Evolutionary conservation across 2,329 filamentous ascomycete genomes (phyloP).

Genomic region (Aspergillus fijiensis): DNA sequence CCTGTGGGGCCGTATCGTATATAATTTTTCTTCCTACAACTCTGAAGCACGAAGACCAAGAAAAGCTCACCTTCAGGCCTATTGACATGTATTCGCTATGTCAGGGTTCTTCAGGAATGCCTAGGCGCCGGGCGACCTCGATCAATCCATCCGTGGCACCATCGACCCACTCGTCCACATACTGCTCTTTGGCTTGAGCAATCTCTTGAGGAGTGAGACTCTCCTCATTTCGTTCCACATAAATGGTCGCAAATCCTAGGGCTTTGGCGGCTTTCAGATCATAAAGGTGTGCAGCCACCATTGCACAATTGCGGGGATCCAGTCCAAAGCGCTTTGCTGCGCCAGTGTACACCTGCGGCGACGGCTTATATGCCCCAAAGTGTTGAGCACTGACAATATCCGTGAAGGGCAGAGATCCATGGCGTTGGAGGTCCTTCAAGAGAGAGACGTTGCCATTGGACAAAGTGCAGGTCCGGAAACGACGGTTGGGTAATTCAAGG

Average conservation of each 20-base stretch:
- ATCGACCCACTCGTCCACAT: constrained; percentile 65
- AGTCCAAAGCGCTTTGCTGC: constrained; percentile 61
- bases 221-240: constrained; percentile 73
- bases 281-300: constrained; percentile 73
- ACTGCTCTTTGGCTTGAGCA: constrained; percentile 50
- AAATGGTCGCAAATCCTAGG: constrained; percentile 68
- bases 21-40: no score
- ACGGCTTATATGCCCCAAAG: constrained; percentile 74
- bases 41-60: not conserved
- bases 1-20: no score
- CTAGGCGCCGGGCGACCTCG: constrained; percentile 53
- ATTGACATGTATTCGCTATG: not conserved
- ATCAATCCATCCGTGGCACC: constrained; percentile 53
- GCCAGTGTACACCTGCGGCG: constrained; percentile 65
- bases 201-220: constrained; percentile 53
- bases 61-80: not conserved
- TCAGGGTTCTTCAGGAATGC: constrained; percentile 19
- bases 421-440: constrained; percentile 62
- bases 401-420: constrained; percentile 62
- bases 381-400: constrained; percentile 66
- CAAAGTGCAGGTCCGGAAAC: constrained; percentile 63
- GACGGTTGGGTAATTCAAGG: constrained; percentile 56
- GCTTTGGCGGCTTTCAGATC: constrained; percentile 67
- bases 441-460: constrained; percentile 72
- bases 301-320: constrained; percentile 62